Percentiles rank a stretch among this genome's conserved stretches.
Evolutionary conservation across 768 basidiomycete genomes (phyloP).

Genomic region (Mycena rosella): DNA sequence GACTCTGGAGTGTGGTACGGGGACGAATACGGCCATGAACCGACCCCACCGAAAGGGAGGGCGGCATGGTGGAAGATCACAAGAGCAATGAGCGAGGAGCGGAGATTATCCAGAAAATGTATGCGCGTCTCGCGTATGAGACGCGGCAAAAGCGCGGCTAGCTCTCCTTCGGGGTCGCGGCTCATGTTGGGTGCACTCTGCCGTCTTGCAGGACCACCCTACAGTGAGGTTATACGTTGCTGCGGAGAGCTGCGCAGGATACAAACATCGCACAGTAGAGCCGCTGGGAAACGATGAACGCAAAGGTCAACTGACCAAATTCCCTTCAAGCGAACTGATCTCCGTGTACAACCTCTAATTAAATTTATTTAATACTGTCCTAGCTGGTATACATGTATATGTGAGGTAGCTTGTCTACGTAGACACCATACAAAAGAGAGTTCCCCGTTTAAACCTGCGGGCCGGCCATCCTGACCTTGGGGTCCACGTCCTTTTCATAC

Average conservation of each 20-base stretch:
- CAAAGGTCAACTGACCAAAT: too few relatives aligned
- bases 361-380: not conserved
- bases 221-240: too few relatives aligned
- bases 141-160: slow-evolving; percentile 33
- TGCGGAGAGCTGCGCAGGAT: too few relatives aligned
- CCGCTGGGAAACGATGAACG: too few relatives aligned
- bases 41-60: slow-evolving; percentile 24
- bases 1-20: slow-evolving; percentile 19
- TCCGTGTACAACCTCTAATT: not conserved
- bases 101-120: slow-evolving; percentile 35
- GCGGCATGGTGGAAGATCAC: slow-evolving; percentile 33
- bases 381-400: slow-evolving; percentile 6
- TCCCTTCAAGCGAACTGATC: too few relatives aligned
- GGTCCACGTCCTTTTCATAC: slow-evolving; percentile 89
- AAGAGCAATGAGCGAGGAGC: slow-evolving; percentile 29
- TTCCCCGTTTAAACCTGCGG: slow-evolving; percentile 64
- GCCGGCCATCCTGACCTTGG: slow-evolving; percentile 86
- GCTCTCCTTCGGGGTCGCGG: slow-evolving; percentile 32
- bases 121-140: slow-evolving; percentile 24
- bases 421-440: slow-evolving; percentile 17
- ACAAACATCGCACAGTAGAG: too few relatives aligned
- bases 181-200: slow-evolving; percentile 5
- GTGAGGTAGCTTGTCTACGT: slow-evolving; percentile 8
- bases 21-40: slow-evolving; percentile 25
- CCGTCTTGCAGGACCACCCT: too few relatives aligned